phyloP scores from a whole-genome alignment of 768 basidiomycete species.

The Fomitopsis serialis region DNA sequence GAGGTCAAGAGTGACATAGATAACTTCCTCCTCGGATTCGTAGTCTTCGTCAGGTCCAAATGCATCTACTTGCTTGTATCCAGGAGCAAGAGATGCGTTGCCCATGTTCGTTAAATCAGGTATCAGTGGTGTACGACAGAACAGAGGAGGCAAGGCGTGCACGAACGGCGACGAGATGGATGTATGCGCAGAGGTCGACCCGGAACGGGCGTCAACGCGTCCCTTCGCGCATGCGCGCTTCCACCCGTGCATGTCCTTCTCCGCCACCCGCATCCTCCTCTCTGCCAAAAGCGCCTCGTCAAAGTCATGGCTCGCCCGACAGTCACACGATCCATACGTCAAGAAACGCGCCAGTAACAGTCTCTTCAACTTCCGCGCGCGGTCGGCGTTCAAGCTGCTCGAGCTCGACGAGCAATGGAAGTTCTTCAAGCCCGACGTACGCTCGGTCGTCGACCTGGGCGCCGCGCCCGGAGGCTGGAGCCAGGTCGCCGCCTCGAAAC shows the following conservation, averaged over 20 bases:
- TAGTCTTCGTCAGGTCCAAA: slow-evolving; percentile 70
- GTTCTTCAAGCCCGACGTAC: slow-evolving; percentile 51
- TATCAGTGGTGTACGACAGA: too few relatives aligned
- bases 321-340: slow-evolving; percentile 68
- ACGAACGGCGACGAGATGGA: too few relatives aligned
- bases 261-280: slow-evolving; percentile 23
- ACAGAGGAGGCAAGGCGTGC: too few relatives aligned
- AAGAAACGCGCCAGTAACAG: slow-evolving; percentile 41
- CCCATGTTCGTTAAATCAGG: background rate
- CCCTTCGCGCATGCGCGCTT: background rate
- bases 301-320: slow-evolving; percentile 62
- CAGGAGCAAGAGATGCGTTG: slow-evolving; percentile 36
- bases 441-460: slow-evolving; percentile 78
- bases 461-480: slow-evolving; percentile 95
- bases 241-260: slow-evolving; percentile 26
- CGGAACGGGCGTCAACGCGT: too few relatives aligned
- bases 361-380: slow-evolving; percentile 59
- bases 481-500: slow-evolving; percentile 65
- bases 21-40: slow-evolving; percentile 44
- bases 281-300: slow-evolving; percentile 38
- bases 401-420: slow-evolving; percentile 62
- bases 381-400: slow-evolving; percentile 89
- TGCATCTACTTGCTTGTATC: slow-evolving; percentile 59
- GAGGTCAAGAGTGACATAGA: slow-evolving; percentile 72
- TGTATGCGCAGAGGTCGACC: too few relatives aligned